Evolutionary conservation across 441 rosid species (phyloP).

Genomic region (Bruguiera hainesii): DNA sequence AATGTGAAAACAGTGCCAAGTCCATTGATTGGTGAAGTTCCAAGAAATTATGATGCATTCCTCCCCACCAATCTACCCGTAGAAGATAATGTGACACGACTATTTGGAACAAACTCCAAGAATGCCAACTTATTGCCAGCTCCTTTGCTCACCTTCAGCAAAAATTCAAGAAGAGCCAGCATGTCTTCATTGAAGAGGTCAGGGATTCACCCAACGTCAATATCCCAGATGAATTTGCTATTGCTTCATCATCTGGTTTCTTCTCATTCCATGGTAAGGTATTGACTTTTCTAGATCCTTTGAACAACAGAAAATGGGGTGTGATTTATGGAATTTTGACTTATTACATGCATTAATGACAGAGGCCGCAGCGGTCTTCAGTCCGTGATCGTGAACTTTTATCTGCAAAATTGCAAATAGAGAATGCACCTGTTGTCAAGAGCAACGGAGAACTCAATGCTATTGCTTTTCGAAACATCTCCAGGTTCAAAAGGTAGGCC

Average conservation of each 20-base stretch:
- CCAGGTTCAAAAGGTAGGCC: constrained; percentile 58
- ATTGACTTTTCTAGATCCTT: constrained; percentile 12
- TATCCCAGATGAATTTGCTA: constrained; percentile 60
- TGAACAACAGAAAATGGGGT: constrained; percentile 7
- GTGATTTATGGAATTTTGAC: constrained; percentile 14
- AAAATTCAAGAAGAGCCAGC: constrained; percentile 19
- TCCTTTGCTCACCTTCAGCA: constrained; percentile 8
- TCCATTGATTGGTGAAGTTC: constrained; percentile 7
- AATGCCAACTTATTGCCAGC: constrained; percentile 12
- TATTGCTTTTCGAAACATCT: constrained; percentile 58
- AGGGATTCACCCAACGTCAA: constrained; percentile 27
- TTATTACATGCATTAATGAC: constrained; percentile 26
- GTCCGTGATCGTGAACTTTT: constrained; percentile 57
- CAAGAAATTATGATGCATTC: constrained; percentile 14
- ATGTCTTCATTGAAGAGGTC: constrained; percentile 26
- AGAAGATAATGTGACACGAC: constrained; percentile 9
- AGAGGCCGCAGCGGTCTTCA: constrained; percentile 57
- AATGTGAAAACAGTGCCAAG: constrained; percentile 6
- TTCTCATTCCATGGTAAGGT: constrained; percentile 48
- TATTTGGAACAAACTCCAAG: constrained; percentile 7
- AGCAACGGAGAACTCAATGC: constrained; percentile 38
- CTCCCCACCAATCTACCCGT: constrained; percentile 27
- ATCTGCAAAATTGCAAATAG: constrained; percentile 50
- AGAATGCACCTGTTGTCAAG: constrained; percentile 42
- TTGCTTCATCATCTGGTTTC: constrained; percentile 45